These are phyloP conservation scores for Nannochloropsis gaditana DNA, from an alignment of 108 stramenopile genomes.

Conservation along the genomic window DNA sequence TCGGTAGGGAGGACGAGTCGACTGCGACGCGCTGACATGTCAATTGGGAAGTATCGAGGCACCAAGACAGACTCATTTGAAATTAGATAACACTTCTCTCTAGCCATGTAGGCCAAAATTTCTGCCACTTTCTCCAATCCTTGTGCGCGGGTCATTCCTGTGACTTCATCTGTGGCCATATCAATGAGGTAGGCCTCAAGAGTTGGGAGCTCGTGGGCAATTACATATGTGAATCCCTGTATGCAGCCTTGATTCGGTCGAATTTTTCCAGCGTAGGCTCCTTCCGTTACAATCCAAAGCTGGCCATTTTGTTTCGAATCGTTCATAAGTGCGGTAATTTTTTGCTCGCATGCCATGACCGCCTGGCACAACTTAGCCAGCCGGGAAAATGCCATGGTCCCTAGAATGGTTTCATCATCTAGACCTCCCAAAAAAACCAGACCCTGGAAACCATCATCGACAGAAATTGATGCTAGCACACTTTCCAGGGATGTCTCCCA, in stretches of 20 bases:
- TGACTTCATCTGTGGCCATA: background rate
- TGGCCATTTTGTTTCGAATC: background rate
- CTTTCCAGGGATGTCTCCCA: background rate
- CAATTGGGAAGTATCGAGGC: background rate
- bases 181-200: background rate
- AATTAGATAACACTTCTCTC: background rate
- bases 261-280: background rate
- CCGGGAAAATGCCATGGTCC: background rate
- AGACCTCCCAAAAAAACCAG: background rate
- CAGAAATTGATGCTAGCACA: background rate
- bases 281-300: background rate
- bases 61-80: background rate
- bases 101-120: background rate
- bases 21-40: background rate
- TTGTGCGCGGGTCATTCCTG: background rate
- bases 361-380: background rate
- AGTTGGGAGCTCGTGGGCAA: constrained; percentile 2
- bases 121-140: background rate
- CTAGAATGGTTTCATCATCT: background rate
- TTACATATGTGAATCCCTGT: background rate
- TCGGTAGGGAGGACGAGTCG: background rate
- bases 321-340: background rate
- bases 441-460: background rate
- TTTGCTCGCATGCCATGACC: background rate
- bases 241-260: constrained; percentile 1